A percentile compares a stretch with the other conserved stretches of the same genome.
Evolutionary conservation across 179 eudicot genomes (phyloP).

Genomic region (Patellifolia procumbens): DNA sequence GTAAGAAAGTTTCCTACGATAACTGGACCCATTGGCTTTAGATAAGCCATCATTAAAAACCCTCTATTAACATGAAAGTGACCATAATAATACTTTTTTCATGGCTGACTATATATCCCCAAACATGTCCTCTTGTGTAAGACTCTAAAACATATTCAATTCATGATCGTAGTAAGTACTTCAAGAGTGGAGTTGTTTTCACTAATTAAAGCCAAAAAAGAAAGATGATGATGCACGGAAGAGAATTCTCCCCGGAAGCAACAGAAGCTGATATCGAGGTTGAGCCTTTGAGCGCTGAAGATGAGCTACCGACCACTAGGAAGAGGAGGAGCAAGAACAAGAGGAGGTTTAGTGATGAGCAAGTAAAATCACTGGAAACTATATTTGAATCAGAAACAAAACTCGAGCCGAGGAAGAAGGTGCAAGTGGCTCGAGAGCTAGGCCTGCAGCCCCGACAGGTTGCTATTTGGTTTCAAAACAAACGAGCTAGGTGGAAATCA

Average conservation of each 20-base stretch:
- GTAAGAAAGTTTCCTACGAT: constrained; percentile 45
- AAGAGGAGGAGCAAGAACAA: constrained; percentile 46
- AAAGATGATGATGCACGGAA: constrained; percentile 35
- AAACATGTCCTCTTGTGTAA: constrained; percentile 33
- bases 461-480: constrained; percentile 77
- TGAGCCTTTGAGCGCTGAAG: constrained; percentile 27
- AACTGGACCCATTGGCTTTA: constrained; percentile 41
- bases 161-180: constrained; percentile 15
- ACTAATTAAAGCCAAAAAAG: neutral
- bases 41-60: constrained; percentile 41
- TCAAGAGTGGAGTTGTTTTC: constrained; percentile 26
- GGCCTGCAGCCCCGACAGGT: constrained; percentile 71
- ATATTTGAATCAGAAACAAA: constrained; percentile 56
- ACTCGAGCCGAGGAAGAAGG: constrained; percentile 64
- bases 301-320: constrained; percentile 24
- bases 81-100: constrained; percentile 25
- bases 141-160: constrained; percentile 28
- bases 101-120: constrained; percentile 33
- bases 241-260: constrained; percentile 31
- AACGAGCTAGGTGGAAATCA: constrained; percentile 65
- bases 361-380: constrained; percentile 55
- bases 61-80: constrained; percentile 37
- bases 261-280: constrained; percentile 22
- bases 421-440: constrained; percentile 56
- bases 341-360: constrained; percentile 59